Base-by-base conservation (phyloP, 2,329 filamentous ascomycete species). In the Talaromyces verruculosus region DNA sequence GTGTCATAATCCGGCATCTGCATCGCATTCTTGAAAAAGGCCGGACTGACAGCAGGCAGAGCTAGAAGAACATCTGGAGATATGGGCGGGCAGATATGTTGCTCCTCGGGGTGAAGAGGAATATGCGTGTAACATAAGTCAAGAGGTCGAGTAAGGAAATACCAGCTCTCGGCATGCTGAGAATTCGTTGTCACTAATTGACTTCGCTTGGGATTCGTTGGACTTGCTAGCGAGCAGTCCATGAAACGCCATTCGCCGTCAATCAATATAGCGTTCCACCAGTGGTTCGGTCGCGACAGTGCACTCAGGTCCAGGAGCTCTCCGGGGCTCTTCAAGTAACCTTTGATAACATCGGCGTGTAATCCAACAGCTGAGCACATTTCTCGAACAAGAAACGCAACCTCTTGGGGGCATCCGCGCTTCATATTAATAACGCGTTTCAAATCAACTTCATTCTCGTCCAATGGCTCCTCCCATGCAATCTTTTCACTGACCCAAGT, bases 401-500 rank as follows among this genome's bases (percentile, higher is more conserved):
- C 94, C 77, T 99, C 96, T 73, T 97, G 88, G 22, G 92, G 89
- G 70, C 90, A 96, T 5, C 88, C 95, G 68, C 93, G 86, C 76
- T 91, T 93, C 19, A 88, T 89, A 70, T 95, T 89, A 37, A 99
- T 89, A 4, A 97, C 91, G 57, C 91, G 87, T 64, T 91, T 86
- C 2, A 93, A 90, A 75, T 99, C 93, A 62, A 95, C 75, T 19
- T 79, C 81, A 7, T 90, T 85, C n/a, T 89, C 91, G 71, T 96
- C 92, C 69, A 92, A 93, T 69, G 96, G 93, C 72, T 97, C 94
- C 63, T 99, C 95, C 95, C 95, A 99, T 37, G 87, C 87, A 65
- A 99, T 89, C 71, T 94, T 93, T 76, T 99, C 95, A n/a, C 92
- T 87, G 5, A 96, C 92, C 94, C 94, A 99, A 1, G 91, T 97